A percentile compares a stretch with the other conserved stretches of the same genome.
These are phyloP conservation scores for Trichosporon sp. DNA, from an alignment of 1,284 basidiomycete species.

Conservation along the genomic window DNA sequence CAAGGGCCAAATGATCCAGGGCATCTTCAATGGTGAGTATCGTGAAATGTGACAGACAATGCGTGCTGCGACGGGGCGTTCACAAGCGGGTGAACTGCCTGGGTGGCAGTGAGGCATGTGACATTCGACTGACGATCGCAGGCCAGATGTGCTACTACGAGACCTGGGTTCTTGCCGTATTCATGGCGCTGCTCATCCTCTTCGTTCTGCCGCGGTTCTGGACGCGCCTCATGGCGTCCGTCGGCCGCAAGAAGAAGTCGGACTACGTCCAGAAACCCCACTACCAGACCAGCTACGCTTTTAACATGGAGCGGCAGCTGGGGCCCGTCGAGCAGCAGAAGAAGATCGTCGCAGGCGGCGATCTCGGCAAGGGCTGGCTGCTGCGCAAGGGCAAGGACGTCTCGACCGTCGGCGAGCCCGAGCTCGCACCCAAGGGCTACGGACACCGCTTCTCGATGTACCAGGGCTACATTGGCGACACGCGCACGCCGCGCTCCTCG, in stretches of 20 bases:
- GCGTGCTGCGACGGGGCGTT: not conserved
- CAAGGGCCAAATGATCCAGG: not conserved
- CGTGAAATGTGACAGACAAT: not conserved
- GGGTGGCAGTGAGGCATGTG: not conserved
- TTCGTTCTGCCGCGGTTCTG: slow-evolving; percentile 50
- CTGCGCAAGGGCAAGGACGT: slow-evolving; percentile 26
- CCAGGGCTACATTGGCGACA: not conserved
- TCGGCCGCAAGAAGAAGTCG: slow-evolving; percentile 23
- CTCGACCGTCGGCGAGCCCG: slow-evolving; percentile 2
- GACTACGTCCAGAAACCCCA: slow-evolving; percentile 16
- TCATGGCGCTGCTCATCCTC: slow-evolving; percentile 44
- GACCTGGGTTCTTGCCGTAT: slow-evolving; percentile 36
- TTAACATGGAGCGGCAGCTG: slow-evolving; percentile 23
- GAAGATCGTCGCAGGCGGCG: slow-evolving; percentile 41
- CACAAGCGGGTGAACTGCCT: not conserved
- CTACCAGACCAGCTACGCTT: slow-evolving; percentile 24
- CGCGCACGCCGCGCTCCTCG: slow-evolving; percentile 17
- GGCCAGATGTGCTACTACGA: slow-evolving; percentile 28
- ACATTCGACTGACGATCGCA: slow-evolving; percentile 29
- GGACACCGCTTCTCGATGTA: slow-evolving; percentile 11
- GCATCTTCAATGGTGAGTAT: slow-evolving; percentile 2
- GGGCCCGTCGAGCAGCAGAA: slow-evolving; percentile 1
- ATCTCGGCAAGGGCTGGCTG: slow-evolving; percentile 42
- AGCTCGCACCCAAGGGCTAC: slow-evolving; percentile 3
- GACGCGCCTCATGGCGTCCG: slow-evolving; percentile 49